Percentiles rank a stretch among this genome's conserved stretches.
Evolutionary conservation across 139 green algal genomes (phyloP).

Genomic region (Micractinium conductrix): DNA sequence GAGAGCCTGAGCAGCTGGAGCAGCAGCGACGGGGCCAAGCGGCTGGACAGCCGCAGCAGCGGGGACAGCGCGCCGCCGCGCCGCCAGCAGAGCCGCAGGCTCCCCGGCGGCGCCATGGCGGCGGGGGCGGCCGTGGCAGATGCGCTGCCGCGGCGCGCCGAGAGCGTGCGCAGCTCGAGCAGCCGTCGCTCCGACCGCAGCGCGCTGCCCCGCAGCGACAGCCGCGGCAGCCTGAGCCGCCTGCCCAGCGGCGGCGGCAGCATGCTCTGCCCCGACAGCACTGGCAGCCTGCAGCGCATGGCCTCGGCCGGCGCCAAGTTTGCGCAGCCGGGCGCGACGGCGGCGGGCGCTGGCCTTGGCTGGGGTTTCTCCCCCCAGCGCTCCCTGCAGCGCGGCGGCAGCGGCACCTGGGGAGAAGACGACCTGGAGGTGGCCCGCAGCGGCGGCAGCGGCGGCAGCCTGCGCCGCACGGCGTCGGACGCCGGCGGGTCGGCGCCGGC

Average conservation of each 20-base stretch:
- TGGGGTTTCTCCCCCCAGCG: not conserved
- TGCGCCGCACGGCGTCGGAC: not conserved
- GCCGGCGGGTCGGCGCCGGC: too few relatives aligned
- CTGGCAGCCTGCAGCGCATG: not conserved
- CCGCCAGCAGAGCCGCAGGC: not conserved
- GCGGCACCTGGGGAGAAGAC: not conserved
- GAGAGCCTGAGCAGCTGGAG: slow-evolving; percentile 12
- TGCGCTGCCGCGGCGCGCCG: not conserved
- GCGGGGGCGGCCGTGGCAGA: not conserved
- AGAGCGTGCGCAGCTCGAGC: not conserved
- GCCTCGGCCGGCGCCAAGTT: not conserved
- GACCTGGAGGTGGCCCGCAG: not conserved
- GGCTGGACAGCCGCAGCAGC: not conserved
- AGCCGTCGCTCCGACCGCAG: not conserved
- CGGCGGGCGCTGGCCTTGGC: not conserved
- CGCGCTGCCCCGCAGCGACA: not conserved
- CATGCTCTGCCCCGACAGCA: not conserved
- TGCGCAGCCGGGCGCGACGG: not conserved
- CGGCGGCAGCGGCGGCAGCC: not conserved
- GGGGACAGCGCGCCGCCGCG: not conserved
- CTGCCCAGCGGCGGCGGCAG: not conserved
- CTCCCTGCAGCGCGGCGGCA: not conserved
- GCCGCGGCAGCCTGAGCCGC: not conserved
- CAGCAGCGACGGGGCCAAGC: not conserved
- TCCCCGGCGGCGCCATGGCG: not conserved